Conservation (phyloP, 1,284 basidiomycete species). For the Prillingera fragicola region DNA sequence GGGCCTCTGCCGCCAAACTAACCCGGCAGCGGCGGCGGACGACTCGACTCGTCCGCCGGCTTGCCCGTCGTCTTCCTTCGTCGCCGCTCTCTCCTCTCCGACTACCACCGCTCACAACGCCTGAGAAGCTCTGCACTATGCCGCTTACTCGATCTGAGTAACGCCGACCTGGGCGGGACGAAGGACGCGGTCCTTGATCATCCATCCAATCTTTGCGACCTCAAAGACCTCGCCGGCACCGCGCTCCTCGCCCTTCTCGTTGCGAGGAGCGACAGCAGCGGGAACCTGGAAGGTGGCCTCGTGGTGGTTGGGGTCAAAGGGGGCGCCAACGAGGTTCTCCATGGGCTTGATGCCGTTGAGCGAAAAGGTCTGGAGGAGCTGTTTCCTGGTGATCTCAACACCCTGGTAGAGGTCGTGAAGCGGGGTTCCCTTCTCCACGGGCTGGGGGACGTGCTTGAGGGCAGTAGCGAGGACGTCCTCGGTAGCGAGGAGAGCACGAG, state of each 20-base stretch:
- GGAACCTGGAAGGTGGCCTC: conserved; percentile 94
- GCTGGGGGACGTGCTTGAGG: conserved; percentile 68
- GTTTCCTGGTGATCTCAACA: conserved; percentile 86
- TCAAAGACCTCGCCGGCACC: conserved; percentile 85
- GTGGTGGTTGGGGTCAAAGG: conserved; percentile 90
- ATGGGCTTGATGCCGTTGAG: conserved; percentile 91
- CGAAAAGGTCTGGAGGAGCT: conserved; percentile 81
- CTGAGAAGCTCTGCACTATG: no score
- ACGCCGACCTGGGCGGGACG: conserved; percentile 97
- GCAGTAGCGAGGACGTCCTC: conserved; percentile 88
- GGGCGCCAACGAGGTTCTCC: conserved; percentile 60
- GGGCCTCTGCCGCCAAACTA: no score
- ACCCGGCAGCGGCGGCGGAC: no score
- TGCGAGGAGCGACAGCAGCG: conserved; percentile 57
- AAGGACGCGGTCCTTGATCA: conserved; percentile 83
- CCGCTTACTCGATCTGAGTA: conserved; percentile 52
- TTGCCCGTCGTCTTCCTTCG: no score
- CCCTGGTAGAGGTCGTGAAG: conserved; percentile 73
- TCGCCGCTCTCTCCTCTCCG: no score
- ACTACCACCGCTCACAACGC: no score
- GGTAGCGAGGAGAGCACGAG: conserved; percentile 80
- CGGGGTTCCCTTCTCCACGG: conserved; percentile 49
- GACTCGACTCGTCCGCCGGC: no score
- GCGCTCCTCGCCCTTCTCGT: conserved; percentile 46
- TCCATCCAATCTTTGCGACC: conserved; percentile 86